These are phyloP conservation scores for Cladosporium velox DNA, from an alignment of 2,329 filamentous ascomycete genomes.

Conservation along the genomic window DNA sequence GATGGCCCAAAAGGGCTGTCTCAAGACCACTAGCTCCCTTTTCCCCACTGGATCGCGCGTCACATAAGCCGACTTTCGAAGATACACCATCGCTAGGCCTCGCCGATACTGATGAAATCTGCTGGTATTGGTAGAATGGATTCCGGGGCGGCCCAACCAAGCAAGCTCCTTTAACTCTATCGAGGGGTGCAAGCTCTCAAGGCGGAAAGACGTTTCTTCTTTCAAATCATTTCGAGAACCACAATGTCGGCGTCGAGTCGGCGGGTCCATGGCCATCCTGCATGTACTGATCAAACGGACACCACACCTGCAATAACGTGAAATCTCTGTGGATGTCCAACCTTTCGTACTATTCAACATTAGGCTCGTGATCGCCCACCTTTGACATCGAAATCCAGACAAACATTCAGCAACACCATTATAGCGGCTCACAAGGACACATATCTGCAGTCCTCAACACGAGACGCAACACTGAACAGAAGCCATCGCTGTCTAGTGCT, in stretches of 20 bases:
- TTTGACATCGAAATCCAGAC: background rate
- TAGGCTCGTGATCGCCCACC: background rate
- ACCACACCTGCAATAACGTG: background rate
- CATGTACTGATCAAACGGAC: background rate
- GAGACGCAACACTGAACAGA: background rate
- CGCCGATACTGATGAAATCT: background rate
- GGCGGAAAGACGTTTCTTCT: constrained; percentile 6
- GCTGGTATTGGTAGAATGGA: background rate
- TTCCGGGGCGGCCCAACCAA: background rate
- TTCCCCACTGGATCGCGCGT: background rate
- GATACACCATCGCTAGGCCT: background rate
- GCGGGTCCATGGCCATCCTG: background rate
- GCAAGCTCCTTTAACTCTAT: constrained; percentile 5
- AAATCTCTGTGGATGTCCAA: background rate
- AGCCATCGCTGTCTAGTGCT: background rate
- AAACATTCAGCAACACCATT: background rate
- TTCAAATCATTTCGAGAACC: background rate
- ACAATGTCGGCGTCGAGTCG: background rate
- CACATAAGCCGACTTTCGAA: background rate
- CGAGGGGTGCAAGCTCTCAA: constrained; percentile 1
- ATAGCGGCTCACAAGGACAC: background rate
- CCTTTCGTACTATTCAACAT: background rate
- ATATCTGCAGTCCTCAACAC: background rate
- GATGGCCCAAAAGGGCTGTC: constrained; percentile 5
- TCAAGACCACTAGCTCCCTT: background rate